These are phyloP conservation scores for Saccharomyces paradoxus DNA, from an alignment of 805 yeast genomes.

Conservation along the genomic window DNA sequence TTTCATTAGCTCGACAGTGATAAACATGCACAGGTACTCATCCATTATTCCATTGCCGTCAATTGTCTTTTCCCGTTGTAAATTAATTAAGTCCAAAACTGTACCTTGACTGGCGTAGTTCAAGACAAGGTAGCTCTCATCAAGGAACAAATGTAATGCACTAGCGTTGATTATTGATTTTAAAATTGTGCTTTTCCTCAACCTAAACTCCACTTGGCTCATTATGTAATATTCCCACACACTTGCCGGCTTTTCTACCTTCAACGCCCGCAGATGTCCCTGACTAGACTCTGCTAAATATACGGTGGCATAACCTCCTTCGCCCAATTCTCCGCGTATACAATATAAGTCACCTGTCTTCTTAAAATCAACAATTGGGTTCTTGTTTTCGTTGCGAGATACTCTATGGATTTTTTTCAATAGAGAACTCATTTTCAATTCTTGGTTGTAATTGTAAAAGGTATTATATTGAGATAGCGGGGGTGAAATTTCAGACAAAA, in stretches of 20 bases:
- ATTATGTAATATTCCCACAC: conserved; percentile 79
- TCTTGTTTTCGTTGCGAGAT: conserved; percentile 29
- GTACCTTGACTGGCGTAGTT: conserved; percentile 68
- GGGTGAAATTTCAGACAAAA: conserved; percentile 34
- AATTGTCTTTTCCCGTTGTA: conserved; percentile 28
- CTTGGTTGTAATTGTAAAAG: conserved; percentile 25
- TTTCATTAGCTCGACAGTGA: conserved; percentile 56
- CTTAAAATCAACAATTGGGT: conserved; percentile 29
- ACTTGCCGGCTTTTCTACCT: conserved; percentile 60
- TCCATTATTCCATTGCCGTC: conserved; percentile 34
- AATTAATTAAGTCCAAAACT: conserved; percentile 56
- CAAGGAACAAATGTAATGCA: conserved; percentile 46
- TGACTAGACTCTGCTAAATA: conserved; percentile 56
- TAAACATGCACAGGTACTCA: conserved; percentile 54
- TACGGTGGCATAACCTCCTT: conserved; percentile 76
- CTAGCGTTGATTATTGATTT: conserved; percentile 43
- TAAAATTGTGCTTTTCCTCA: conserved; percentile 19
- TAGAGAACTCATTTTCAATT: conserved; percentile 31
- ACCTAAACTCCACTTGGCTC: conserved; percentile 43
- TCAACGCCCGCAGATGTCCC: conserved; percentile 56
- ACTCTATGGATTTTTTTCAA: conserved; percentile 34
- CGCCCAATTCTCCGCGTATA: conserved; percentile 48
- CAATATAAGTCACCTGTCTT: conserved; percentile 31
- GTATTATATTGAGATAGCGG: conserved; percentile 30
- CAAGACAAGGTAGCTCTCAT: conserved; percentile 61